phyloP scores from a whole-genome alignment of 169 alveolate species.

The Neospora caninum region DNA sequence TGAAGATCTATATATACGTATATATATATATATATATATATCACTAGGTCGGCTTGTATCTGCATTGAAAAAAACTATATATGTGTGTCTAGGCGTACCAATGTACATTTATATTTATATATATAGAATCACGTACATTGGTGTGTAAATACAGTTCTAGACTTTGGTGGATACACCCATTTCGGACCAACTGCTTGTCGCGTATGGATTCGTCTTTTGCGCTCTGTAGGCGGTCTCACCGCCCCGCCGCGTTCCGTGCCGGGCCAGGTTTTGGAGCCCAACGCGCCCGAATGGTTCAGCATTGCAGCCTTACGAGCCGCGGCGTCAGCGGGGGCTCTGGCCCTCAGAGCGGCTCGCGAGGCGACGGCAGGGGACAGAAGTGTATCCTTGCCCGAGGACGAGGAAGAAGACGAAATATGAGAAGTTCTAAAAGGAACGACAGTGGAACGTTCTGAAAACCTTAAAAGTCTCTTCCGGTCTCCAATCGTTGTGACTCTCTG shows the following conservation, averaged over 20 bases:
- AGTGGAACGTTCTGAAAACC: too few relatives aligned
- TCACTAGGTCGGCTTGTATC: not conserved
- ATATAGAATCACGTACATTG: not conserved
- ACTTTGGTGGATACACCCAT: too few relatives aligned
- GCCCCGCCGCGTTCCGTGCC: not conserved
- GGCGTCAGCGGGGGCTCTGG: not conserved
- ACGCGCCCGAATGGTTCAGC: not conserved
- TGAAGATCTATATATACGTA: too few relatives aligned
- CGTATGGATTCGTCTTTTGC: too few relatives aligned
- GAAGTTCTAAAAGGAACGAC: too few relatives aligned
- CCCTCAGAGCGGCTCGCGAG: not conserved
- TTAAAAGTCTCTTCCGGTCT: too few relatives aligned
- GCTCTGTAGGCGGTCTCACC: too few relatives aligned
- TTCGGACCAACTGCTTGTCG: too few relatives aligned
- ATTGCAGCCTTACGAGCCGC: not conserved
- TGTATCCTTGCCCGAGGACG: not conserved
- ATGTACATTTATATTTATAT: not conserved
- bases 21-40: not conserved
- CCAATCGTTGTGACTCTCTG: too few relatives aligned
- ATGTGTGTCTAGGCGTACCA: not conserved
- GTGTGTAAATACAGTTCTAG: not conserved
- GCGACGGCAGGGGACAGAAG: not conserved
- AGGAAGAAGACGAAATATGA: not conserved
- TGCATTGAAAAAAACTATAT: not conserved
- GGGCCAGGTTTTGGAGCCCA: not conserved